Conservation (phyloP, 305 asterid species). For the Plantago coronopus region DNA sequence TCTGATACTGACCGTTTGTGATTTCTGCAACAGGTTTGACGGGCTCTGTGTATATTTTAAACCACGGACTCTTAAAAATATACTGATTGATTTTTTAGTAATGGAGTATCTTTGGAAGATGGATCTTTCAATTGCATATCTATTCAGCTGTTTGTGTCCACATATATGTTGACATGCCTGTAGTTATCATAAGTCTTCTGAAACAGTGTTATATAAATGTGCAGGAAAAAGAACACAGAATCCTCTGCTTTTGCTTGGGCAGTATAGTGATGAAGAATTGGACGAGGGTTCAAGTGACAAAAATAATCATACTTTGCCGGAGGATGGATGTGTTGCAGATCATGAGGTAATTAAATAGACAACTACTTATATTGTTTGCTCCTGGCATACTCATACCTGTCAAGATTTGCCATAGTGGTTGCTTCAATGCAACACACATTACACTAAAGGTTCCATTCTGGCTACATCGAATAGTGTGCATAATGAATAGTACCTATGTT, state of each 20-base stretch:
- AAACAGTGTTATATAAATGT: constrained; percentile 35
- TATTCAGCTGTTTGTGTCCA: constrained; percentile 21
- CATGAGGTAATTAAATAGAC: constrained; percentile 48
- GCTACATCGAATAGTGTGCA: too few species aligned
- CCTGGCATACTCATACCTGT: not conserved
- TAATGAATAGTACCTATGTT: too few species aligned
- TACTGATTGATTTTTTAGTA: constrained; percentile 19
- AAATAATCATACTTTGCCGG: constrained; percentile 30
- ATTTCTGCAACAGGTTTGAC: constrained; percentile 72
- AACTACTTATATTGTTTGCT: constrained; percentile 1
- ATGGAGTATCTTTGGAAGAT: constrained; percentile 21
- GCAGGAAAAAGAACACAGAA: constrained; percentile 67
- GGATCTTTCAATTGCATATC: constrained; percentile 19
- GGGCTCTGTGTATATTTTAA: constrained; percentile 35
- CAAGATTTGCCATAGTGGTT: too few species aligned
- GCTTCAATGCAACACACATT: too few species aligned
- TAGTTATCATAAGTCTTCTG: constrained; percentile 19
- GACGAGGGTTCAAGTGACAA: constrained; percentile 53
- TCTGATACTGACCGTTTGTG: constrained; percentile 65
- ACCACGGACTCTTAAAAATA: constrained; percentile 22
- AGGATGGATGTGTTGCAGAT: constrained; percentile 35
- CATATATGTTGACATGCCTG: constrained; percentile 20
- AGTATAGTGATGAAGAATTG: constrained; percentile 90
- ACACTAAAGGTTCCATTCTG: too few species aligned
- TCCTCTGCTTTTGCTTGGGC: constrained; percentile 86